Evolutionary conservation across 1,284 basidiomycete species (phyloP).

Genomic region (Marasmius fiardii): DNA sequence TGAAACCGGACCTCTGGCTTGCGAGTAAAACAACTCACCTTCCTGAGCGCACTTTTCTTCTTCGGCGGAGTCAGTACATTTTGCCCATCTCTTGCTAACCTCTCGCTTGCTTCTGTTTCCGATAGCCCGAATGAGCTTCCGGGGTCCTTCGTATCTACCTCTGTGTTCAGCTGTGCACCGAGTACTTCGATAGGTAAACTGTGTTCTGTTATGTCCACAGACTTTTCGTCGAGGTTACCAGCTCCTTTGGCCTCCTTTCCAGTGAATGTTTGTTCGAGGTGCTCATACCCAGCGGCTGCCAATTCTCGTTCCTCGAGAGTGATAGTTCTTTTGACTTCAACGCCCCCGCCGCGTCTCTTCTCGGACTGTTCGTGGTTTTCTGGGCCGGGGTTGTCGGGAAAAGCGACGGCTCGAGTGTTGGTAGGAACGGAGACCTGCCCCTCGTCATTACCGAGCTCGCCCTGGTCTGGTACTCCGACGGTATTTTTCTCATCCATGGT

Average conservation of each 20-base stretch:
- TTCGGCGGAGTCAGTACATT: conserved; percentile 67
- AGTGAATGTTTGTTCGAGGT: conserved; percentile 46
- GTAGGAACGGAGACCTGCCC: neutral
- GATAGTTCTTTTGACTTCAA: conserved; percentile 57
- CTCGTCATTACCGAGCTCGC: neutral
- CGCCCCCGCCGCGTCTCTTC: conserved; percentile 25
- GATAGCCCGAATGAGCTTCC: conserved; percentile 49
- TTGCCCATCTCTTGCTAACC: conserved; percentile 51
- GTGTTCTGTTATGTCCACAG: conserved; percentile 57
- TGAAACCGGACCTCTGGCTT: conserved; percentile 13
- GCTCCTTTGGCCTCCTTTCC: conserved; percentile 27
- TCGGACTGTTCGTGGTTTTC: neutral
- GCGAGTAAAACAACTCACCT: conserved; percentile 33
- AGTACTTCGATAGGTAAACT: conserved; percentile 40
- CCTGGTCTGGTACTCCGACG: neutral
- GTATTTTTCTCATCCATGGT: neutral
- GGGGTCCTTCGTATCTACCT: conserved; percentile 52
- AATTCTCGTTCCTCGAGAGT: conserved; percentile 67
- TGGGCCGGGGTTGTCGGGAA: neutral
- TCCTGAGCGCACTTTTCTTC: conserved; percentile 61
- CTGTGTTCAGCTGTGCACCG: conserved; percentile 39
- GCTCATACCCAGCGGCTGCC: conserved; percentile 65
- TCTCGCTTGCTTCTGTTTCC: conserved; percentile 46
- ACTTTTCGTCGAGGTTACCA: conserved; percentile 26
- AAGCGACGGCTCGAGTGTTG: neutral